Base-by-base conservation (phyloP, 176 grass and related monocot species). In the Aegilops speltoides region DNA sequence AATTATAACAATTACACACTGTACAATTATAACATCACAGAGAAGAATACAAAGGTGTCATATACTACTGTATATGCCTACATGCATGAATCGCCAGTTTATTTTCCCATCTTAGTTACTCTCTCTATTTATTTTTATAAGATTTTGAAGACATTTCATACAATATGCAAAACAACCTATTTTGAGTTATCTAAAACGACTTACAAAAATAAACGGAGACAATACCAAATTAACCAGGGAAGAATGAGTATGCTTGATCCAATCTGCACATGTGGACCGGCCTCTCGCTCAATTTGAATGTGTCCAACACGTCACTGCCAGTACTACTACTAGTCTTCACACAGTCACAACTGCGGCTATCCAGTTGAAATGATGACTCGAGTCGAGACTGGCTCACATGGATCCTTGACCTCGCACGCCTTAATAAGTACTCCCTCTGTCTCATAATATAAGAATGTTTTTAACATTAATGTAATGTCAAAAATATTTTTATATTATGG, bases 301-400 rank as follows among this genome's bases (percentile, higher is more conserved):
- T 31, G 29, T 19, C 71, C 36, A 79, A 22, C 23, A 89, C 26
- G 75, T 89, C 66, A 64, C 74, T 79, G 13, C 54, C n/a, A 71
- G 64, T 70, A 61, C 48, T 46, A 48, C 24, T n/a, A n/a, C 50
- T 69, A 88, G 46, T 78, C 62, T 77, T 28, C 37, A 61, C 17
- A 9, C 16, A 43, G 41, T 38, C 36, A 45, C 17, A n/a, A 10
- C 16, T 43, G 41, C 36, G 8, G 41, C 60, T 85, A 40, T 81
- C 77, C 19, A 57, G 56, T 40, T 66, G 24, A 36, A 33, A 3
- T 36, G 66, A 4, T 48, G 45, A 15, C 45, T 48, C 1, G 41
- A 63, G 16, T 16, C 10, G 14, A 12, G 25, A 38, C 81, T 61
- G 37, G 4, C 54, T 71, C 37, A 52, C 81, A 73, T 84, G 43